Base-by-base conservation (phyloP, 2,329 filamentous ascomycete genomes). In the Calonectria leucothoes region DNA sequence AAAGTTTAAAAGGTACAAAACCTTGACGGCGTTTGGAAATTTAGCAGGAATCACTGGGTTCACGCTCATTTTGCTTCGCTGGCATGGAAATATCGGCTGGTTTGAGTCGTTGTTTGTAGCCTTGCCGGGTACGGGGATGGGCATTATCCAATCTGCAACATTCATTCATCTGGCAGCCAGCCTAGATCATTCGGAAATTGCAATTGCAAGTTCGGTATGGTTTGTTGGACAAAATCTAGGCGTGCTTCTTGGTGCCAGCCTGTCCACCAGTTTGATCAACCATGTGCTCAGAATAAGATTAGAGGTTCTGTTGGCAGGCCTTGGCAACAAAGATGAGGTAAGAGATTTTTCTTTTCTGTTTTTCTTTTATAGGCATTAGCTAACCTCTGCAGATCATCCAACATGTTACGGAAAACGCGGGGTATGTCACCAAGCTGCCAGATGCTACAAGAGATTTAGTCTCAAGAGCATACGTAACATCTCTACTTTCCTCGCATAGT, bases 81-180 rank as follows among this genome's bases (percentile, higher is more conserved):
- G 70, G 70, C 64, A 49, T 39, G 70, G 70, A 6, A 64, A 52
- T 63, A 55, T 49, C 7, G 31, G 29, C 14, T 52, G 64, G 52
- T 45, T 52, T 10, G 64, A 68, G 15, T 55, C 70, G 5, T 29
- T 69, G 8, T 61, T 68, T 20, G 70, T 72, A 6, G 42, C 64
- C 14, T 48, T 72, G 51, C 70, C 70, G 3, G 70, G 70, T 15
- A 37, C 59, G 2, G 70, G 70, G 6, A 72, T 72, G 70, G 70
- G 70, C 10, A 72, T 72, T 25, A 64, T 72, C 27, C 70, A 72
- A 42, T 72, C 70, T 23, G 31, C 70, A 33, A 72, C 70, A 42
- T 72, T 72, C 25, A 57, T 72, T 7, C 70, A 72, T 33, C 55
- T 72, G 5, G 70, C 65, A 12, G 70, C 70, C 2, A 68, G 64